Evolutionary conservation across 1,284 basidiomycete genomes (phyloP).

Genomic region (Chalciporus sp.): DNA sequence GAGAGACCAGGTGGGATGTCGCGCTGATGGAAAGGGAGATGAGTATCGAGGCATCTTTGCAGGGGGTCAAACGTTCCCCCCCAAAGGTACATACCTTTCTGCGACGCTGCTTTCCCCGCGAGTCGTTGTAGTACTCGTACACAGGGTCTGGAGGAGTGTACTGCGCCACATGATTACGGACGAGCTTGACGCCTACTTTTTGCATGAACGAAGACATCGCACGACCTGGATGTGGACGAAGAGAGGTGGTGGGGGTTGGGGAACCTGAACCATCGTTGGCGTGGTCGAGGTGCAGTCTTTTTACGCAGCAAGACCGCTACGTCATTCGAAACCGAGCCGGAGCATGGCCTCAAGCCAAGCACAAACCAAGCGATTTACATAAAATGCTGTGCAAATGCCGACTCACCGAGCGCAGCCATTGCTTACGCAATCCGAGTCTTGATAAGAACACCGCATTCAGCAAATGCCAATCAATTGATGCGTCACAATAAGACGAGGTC

Average conservation of each 20-base stretch:
- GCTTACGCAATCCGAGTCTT: too few species aligned
- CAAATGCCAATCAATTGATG: too few species aligned
- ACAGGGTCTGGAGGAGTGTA: slow-evolving; percentile 78
- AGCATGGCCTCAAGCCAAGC: too few species aligned
- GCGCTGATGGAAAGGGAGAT: slow-evolving; percentile 47
- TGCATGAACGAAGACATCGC: slow-evolving; percentile 44
- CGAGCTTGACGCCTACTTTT: slow-evolving; percentile 57
- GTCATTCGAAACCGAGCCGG: slow-evolving; percentile 8
- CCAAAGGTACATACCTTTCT: slow-evolving; percentile 53
- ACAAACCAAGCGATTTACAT: too few species aligned
- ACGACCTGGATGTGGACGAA: slow-evolving; percentile 1
- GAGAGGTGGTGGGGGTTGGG: neutral
- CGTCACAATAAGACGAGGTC: too few species aligned
- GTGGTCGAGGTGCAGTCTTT: neutral
- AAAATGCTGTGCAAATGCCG: too few species aligned
- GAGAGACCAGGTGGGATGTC: slow-evolving; percentile 79
- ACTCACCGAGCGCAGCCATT: too few species aligned
- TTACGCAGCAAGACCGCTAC: slow-evolving; percentile 14
- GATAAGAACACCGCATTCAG: too few species aligned
- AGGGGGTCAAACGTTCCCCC: too few species aligned
- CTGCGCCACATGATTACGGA: slow-evolving; percentile 61
- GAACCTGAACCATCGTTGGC: neutral
- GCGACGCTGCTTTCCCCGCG: slow-evolving; percentile 66
- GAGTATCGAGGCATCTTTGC: neutral
- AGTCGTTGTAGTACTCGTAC: slow-evolving; percentile 75